Conservation (phyloP, 768 basidiomycete species). For the Clathrus columnatus region DNA sequence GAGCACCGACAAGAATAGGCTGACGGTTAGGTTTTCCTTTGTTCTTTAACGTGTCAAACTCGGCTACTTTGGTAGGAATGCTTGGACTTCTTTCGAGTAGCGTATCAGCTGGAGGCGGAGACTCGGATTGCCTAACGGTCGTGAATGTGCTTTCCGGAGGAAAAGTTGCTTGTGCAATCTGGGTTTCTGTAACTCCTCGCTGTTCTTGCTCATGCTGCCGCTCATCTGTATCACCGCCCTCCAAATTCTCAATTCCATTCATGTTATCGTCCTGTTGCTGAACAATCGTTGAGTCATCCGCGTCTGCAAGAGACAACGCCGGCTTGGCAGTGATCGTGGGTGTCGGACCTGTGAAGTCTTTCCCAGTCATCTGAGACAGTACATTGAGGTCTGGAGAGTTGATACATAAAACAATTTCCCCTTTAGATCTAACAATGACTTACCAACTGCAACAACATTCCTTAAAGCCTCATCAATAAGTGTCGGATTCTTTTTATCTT, state of each 20-base stretch:
- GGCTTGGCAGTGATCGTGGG: slow-evolving; percentile 49
- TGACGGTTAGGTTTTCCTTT: neutral
- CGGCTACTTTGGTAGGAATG: too few species aligned
- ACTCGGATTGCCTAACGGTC: slow-evolving; percentile 3
- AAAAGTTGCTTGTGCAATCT: neutral
- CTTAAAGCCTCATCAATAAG: slow-evolving; percentile 48
- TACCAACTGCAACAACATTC: slow-evolving; percentile 69
- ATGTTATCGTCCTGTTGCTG: neutral
- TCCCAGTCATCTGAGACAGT: slow-evolving; percentile 72
- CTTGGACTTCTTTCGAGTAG: neutral
- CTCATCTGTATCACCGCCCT: neutral
- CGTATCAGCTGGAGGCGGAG: slow-evolving; percentile 2
- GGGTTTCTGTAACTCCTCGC: too few species aligned
- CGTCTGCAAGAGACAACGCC: neutral
- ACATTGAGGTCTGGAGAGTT: slow-evolving; percentile 52
- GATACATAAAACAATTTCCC: neutral
- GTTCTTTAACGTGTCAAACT: too few species aligned
- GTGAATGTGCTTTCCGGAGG: neutral
- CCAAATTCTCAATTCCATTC: neutral
- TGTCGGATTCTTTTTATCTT: slow-evolving; percentile 73
- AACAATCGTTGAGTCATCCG: neutral
- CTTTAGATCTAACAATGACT: slow-evolving; percentile 17
- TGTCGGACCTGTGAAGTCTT: slow-evolving; percentile 74
- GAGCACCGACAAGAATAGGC: neutral
- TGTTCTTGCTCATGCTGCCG: neutral